Evolutionary conservation across 1,284 basidiomycete species (phyloP).

Genomic region (Somion occarium): DNA sequence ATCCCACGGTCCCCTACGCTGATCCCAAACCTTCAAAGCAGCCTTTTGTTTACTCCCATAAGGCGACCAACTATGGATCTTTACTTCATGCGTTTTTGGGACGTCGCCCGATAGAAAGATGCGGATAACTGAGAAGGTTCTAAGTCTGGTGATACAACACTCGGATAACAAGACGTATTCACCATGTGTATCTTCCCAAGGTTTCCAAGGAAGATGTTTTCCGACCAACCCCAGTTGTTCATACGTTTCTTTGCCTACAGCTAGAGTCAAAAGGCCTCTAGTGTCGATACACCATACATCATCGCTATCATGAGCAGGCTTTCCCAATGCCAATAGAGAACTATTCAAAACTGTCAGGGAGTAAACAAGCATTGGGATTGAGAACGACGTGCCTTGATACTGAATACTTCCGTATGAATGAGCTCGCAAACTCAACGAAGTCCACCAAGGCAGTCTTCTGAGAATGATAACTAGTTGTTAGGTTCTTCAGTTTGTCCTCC

Average conservation of each 20-base stretch:
- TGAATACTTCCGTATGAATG: constrained; percentile 16
- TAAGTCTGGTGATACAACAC: too few species aligned
- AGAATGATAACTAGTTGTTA: constrained; percentile 39
- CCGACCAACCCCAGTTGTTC: constrained; percentile 55
- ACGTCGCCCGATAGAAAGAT: constrained; percentile 29
- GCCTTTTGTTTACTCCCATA: constrained; percentile 25
- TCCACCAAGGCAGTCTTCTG: constrained; percentile 37
- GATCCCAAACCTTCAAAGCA: constrained; percentile 28
- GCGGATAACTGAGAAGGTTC: constrained; percentile 39
- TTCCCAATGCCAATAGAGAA: constrained; percentile 28
- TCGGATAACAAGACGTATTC: too few species aligned
- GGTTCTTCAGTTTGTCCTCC: constrained; percentile 31
- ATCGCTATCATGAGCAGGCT: constrained; percentile 27
- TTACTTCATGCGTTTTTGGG: background rate
- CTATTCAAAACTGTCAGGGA: too few species aligned
- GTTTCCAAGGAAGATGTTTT: constrained; percentile 37
- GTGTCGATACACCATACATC: constrained; percentile 65
- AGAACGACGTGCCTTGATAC: constrained; percentile 10
- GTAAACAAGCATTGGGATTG: too few species aligned
- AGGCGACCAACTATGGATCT: constrained; percentile 1
- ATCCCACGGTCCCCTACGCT: constrained; percentile 35
- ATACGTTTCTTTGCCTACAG: constrained; percentile 50
- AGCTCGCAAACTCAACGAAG: constrained; percentile 32
- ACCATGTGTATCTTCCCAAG: constrained; percentile 44
- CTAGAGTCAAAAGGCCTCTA: constrained; percentile 49